Percentiles rank a stretch among this genome's conserved stretches.
Evolutionary conservation across 192 early-diverging fungal genomes (phyloP).

Genomic region (Entomortierella lignicola): DNA sequence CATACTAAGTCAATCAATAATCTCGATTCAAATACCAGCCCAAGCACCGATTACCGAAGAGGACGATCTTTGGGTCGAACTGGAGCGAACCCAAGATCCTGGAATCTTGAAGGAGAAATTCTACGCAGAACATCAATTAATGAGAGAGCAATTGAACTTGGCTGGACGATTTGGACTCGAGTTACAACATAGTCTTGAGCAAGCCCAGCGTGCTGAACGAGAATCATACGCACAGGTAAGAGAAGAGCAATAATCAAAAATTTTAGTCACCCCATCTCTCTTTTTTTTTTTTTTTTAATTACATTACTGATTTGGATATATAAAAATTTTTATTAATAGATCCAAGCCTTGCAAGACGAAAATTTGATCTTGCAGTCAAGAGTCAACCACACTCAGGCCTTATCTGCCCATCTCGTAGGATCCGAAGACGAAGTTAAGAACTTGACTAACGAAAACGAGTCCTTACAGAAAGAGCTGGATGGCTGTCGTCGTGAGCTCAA

Average conservation of each 20-base stretch:
- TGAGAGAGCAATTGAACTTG: constrained; percentile 63
- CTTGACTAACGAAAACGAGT: constrained; percentile 57
- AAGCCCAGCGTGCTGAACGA: constrained; percentile 60
- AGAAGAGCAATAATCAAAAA: too few relatives aligned
- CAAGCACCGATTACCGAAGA: constrained; percentile 24
- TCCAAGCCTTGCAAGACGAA: constrained; percentile 55
- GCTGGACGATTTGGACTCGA: constrained; percentile 68
- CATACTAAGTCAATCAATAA: too few relatives aligned
- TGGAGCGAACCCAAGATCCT: constrained; percentile 33
- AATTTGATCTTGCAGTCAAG: constrained; percentile 52
- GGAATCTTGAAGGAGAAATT: constrained; percentile 57
- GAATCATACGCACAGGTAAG: constrained; percentile 56
- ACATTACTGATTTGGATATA: not conserved
- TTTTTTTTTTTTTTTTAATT: constrained; percentile 14
- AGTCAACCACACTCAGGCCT: constrained; percentile 43
- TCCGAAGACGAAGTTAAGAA: constrained; percentile 54
- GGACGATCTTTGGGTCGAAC: constrained; percentile 34
- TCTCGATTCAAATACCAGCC: too few relatives aligned
- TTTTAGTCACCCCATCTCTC: too few relatives aligned
- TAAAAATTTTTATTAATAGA: constrained; percentile 25
- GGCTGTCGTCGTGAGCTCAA: constrained; percentile 64
- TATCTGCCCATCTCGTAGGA: constrained; percentile 49
- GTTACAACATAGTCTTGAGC: constrained; percentile 54
- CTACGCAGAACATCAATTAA: constrained; percentile 58
- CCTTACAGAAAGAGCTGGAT: constrained; percentile 63